A percentile compares a stretch with the other conserved stretches of the same genome.
Conservation (phyloP, 176 grass and related monocot species). For the Phragmites australis region DNA sequence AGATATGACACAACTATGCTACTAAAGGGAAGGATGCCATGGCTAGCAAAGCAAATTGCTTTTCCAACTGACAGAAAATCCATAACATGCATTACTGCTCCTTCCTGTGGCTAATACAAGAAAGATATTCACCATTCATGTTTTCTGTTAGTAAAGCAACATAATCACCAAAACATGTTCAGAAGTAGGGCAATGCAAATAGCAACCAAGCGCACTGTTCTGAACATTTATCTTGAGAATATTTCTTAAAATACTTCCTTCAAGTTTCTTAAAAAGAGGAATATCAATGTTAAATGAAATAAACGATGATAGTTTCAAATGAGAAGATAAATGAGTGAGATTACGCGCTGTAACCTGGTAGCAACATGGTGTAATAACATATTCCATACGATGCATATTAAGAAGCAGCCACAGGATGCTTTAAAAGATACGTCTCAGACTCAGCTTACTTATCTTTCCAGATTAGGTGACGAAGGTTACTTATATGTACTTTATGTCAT, state of each 20-base stretch:
- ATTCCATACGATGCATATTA: background rate
- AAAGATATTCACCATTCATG: background rate
- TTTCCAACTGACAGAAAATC: background rate
- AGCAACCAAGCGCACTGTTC: background rate
- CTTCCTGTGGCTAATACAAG: background rate
- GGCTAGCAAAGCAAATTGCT: background rate
- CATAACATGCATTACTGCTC: background rate
- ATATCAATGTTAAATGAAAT: background rate
- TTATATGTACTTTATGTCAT: background rate
- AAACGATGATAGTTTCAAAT: background rate
- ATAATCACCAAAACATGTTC: background rate
- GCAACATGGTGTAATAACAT: background rate
- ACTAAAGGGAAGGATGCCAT: background rate
- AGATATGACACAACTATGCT: background rate
- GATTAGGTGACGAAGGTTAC: background rate
- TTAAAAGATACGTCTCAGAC: background rate
- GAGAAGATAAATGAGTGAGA: background rate
- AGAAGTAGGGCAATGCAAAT: background rate
- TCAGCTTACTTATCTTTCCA: background rate
- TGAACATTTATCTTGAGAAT: background rate
- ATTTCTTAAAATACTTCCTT: background rate
- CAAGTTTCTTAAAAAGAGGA: background rate
- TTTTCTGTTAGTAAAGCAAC: background rate
- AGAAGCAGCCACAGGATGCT: background rate
- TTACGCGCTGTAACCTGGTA: background rate